Evolutionary conservation across 2,329 filamentous ascomycete species (phyloP), one percentile per base, ranked within the genome.

Genomic region (Exophiala sp.): DNA sequence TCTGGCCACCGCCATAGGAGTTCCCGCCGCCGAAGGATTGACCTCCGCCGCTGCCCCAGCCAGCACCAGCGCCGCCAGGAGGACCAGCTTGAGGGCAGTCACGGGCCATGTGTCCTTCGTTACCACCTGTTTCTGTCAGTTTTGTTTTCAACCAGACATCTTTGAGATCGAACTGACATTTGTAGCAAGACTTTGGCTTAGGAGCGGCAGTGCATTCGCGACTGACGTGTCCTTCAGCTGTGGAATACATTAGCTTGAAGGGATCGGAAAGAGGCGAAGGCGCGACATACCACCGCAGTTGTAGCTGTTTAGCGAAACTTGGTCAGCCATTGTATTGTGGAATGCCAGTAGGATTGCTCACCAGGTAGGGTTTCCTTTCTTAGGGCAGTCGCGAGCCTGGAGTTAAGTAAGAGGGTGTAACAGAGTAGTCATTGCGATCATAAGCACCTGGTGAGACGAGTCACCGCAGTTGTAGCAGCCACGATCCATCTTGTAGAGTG

Each of bases 151-250:
- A n/a, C 18, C 11, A 11, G 45, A 14, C 35, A 36, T 18, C n/a
- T 50, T 21, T 7, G 9, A 33, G 24, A 46, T 20, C 53, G 47
- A 45, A 62, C 62, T 46, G 32, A 63, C 75, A 78, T 59, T 75
- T 74, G 67, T 84, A 84, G 75, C 82, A 84, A 47, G 80, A 77
- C 71, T 83, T 91, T 75, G 96, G 90, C 80, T 95, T 95, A 68
- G 88, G 84, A 55, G 90, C 87, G 72, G 89, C 85, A 60, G 87
- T 85, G 81, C 92, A 97, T 71, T 97, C 92, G 73, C 91, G 89
- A 82, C 88, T 86, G 75, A 92, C 86, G 73, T 92, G 89, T 64
- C 89, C 88, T 77, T 82, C 76, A 64, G 74, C 78, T 81, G 62
- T 61, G 44, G 43, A 21, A 21, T 43, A 42, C 20, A 44, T 54